Conservation (phyloP, 2,329 filamentous ascomycete species). For the Trichoderma afroharzianum region DNA sequence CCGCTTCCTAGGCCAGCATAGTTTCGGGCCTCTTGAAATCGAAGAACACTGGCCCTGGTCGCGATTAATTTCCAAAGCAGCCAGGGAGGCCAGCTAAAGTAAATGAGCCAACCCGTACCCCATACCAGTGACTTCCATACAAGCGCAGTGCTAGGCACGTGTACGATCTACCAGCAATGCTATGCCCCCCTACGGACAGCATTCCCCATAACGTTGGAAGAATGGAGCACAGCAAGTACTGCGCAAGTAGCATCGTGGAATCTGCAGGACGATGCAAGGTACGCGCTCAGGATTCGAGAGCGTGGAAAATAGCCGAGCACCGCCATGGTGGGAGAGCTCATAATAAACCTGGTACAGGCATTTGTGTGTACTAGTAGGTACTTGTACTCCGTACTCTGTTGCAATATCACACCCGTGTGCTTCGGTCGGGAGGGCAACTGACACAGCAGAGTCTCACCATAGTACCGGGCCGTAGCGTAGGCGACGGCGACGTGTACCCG, state of each 20-base stretch:
- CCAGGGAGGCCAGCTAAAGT: constrained; percentile 10
- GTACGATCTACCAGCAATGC: neutral
- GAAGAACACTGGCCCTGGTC: constrained; percentile 5
- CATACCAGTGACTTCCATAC: neutral
- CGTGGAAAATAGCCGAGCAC: neutral
- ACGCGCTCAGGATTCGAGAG: neutral
- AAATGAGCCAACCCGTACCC: constrained; percentile 14
- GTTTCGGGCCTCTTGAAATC: constrained; percentile 12
- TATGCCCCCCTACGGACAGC: neutral
- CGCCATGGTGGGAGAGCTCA: neutral
- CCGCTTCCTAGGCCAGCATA: constrained; percentile 18
- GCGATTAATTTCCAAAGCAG: constrained; percentile 14
- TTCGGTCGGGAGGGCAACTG: neutral
- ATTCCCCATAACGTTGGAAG: neutral
- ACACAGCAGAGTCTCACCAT: neutral
- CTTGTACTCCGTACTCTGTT: neutral
- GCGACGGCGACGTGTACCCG: neutral
- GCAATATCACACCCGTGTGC: neutral
- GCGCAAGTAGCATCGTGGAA: neutral
- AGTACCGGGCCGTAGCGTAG: neutral
- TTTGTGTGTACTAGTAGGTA: neutral
- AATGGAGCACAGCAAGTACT: neutral
- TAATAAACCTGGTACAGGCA: neutral
- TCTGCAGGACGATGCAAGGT: constrained; percentile 7
- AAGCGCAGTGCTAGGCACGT: neutral